Evolutionary conservation across 2,329 filamentous ascomycete species (phyloP).

Genomic region (Beauveria sp.): DNA sequence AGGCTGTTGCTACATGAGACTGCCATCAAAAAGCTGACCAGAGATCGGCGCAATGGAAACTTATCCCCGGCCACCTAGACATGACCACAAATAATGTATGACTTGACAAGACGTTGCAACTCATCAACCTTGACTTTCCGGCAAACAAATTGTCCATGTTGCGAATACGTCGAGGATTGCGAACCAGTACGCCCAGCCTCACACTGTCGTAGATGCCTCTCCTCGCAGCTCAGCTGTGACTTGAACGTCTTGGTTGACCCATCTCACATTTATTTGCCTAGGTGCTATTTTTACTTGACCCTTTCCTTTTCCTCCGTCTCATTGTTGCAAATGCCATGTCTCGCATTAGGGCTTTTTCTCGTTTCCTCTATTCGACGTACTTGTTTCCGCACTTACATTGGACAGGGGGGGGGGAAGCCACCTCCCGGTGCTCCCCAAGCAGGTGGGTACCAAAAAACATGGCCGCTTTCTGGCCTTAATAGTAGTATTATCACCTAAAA

Average conservation of each 20-base stretch:
- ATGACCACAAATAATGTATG: no score
- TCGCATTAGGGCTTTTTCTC: conserved; percentile 3
- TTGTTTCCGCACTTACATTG: conserved; percentile 10
- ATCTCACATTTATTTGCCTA: background rate
- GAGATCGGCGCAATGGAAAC: background rate
- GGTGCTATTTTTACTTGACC: background rate
- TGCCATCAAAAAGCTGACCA: background rate
- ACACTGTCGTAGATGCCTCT: background rate
- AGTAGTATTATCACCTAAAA: no score
- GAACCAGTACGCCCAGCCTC: background rate
- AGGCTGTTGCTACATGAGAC: background rate
- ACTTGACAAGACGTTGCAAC: background rate
- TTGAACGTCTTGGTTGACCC: background rate
- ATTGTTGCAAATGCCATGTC: conserved; percentile 4
- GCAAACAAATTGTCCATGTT: background rate
- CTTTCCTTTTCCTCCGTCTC: background rate
- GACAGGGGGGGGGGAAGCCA: background rate
- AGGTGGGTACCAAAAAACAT: no score
- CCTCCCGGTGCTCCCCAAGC: background rate
- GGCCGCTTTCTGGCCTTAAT: no score
- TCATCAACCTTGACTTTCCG: background rate
- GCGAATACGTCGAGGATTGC: no score
- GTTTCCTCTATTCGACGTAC: conserved; percentile 5
- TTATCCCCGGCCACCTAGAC: background rate
- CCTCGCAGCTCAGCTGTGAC: background rate